Evolutionary conservation across 306 rosid species (phyloP).

Genomic region (Malus orientalis): DNA sequence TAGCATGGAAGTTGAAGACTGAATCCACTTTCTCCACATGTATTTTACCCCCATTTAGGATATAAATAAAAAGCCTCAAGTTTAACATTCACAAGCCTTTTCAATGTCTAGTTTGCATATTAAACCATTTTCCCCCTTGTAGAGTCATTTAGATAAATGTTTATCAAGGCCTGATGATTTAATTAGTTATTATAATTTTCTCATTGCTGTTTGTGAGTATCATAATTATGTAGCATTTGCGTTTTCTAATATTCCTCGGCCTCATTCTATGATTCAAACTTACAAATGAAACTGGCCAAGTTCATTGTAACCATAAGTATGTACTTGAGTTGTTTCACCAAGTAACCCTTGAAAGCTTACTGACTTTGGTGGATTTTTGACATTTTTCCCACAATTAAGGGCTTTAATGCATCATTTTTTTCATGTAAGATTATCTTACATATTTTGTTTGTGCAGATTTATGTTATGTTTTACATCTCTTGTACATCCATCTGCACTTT

Average conservation of each 20-base stretch:
- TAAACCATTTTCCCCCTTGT: background rate
- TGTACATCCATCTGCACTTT: background rate
- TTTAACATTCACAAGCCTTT: background rate
- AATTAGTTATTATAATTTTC: background rate
- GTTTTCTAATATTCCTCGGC: background rate
- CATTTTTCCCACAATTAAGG: background rate
- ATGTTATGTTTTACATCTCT: background rate
- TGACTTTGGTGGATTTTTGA: background rate
- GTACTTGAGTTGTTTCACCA: too few species aligned
- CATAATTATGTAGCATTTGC: background rate
- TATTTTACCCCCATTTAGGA: background rate
- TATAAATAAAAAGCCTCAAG: background rate
- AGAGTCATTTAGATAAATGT: background rate
- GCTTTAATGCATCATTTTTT: background rate
- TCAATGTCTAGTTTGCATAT: background rate
- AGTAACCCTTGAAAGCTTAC: background rate
- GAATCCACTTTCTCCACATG: background rate
- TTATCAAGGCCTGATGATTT: background rate
- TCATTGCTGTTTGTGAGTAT: too few species aligned
- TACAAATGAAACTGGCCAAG: background rate
- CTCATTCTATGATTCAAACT: background rate
- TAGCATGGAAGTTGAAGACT: background rate
- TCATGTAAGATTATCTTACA: background rate
- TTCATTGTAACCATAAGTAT: background rate
- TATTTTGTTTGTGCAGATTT: slow-evolving; percentile 7